Conservation (phyloP, 768 basidiomycete genomes). For the Cystofilobasidium capitatum region DNA sequence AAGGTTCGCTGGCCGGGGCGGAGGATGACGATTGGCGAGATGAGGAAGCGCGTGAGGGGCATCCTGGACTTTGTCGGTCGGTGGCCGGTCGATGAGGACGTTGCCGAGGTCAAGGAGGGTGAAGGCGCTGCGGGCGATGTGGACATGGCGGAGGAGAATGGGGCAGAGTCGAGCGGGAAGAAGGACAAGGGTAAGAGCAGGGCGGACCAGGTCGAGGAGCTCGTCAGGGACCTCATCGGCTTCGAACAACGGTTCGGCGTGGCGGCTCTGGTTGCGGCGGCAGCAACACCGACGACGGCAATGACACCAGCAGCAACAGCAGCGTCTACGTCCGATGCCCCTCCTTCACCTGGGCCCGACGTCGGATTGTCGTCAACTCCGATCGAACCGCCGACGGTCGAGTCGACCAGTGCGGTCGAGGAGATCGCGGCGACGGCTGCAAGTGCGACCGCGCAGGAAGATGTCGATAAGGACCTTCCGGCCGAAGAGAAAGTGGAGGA, state of each 20-base stretch:
- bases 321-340: not conserved
- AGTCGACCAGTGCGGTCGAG: too few species aligned
- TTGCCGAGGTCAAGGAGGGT: not conserved
- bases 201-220: constrained; percentile 24
- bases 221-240: constrained; percentile 20
- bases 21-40: constrained; percentile 46
- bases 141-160: too few species aligned
- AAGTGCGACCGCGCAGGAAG: too few species aligned
- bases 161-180: not conserved
- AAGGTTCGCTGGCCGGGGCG: constrained; percentile 90
- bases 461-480: too few species aligned
- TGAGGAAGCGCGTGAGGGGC: constrained; percentile 43
- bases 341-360: not conserved
- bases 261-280: not conserved
- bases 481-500: too few species aligned
- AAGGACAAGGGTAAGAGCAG: constrained; percentile 4
- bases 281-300: not conserved
- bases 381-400: too few species aligned
- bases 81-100: constrained; percentile 40
- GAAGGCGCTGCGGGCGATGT: not conserved
- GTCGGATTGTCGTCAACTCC: too few species aligned
- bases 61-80: constrained; percentile 90
- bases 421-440: too few species aligned
- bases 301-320: not conserved
- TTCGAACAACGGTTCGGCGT: constrained; percentile 24